A percentile compares a stretch with the other conserved stretches of the same genome.
Conservation (phyloP, 2,329 filamentous ascomycete species). For the Chrysoporthe cubensis region DNA sequence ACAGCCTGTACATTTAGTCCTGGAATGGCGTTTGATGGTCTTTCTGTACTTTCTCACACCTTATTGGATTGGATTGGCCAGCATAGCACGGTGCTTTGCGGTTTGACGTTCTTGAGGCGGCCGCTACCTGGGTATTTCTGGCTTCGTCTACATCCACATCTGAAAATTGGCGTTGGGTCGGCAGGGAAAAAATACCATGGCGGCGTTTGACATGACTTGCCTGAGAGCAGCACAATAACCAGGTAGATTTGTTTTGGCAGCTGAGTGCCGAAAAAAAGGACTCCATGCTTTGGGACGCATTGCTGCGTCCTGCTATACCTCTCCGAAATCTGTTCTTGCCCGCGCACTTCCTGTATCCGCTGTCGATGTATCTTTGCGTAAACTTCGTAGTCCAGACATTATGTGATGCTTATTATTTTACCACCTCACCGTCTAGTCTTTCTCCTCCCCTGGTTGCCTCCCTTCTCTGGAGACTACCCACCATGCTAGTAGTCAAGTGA, state of each 20-base stretch:
- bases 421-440: background rate
- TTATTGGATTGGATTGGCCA: background rate
- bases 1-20: slow-evolving; percentile 84
- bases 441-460: background rate
- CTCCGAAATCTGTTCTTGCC: background rate
- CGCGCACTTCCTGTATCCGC: background rate
- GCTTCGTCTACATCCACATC: background rate
- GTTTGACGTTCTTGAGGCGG: background rate
- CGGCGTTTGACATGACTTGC: slow-evolving; percentile 16
- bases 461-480: no score
- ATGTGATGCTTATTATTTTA: background rate
- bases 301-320: background rate
- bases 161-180: slow-evolving; percentile 7
- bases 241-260: slow-evolving; percentile 12
- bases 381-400: background rate
- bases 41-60: background rate
- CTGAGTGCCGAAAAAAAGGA: slow-evolving; percentile 7
- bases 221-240: background rate
- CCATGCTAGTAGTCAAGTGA: no score
- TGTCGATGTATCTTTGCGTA: background rate
- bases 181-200: slow-evolving; percentile 25
- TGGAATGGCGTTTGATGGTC: background rate
- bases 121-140: background rate
- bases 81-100: slow-evolving; percentile 1
- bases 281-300: background rate